Percentiles rank a stretch among this genome's conserved stretches.
phyloP scores from a whole-genome alignment of 176 grass and related monocot genomes.

The Hyparrhenia diplandra region DNA sequence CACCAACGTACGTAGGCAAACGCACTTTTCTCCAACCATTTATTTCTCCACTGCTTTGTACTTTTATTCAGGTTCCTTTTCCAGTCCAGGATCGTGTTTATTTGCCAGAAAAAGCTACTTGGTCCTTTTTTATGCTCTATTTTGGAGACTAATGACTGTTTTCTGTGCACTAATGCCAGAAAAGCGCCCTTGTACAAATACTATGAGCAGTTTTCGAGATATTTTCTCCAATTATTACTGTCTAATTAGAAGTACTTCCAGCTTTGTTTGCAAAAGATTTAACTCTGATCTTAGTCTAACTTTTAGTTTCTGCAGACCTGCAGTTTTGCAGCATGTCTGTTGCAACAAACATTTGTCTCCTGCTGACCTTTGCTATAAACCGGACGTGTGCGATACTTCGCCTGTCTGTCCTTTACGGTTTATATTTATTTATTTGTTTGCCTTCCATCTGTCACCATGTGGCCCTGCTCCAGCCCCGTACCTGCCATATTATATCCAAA shows the following conservation, averaged over 20 bases:
- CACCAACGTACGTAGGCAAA: constrained; percentile 28
- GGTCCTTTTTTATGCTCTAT: too few species aligned
- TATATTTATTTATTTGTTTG: background rate
- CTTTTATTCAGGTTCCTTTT: background rate
- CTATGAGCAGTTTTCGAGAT: background rate
- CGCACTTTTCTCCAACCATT: background rate
- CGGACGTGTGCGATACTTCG: background rate
- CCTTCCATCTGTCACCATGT: constrained; percentile 5
- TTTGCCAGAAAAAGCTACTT: background rate
- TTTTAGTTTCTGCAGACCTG: background rate
- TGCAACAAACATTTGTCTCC: background rate
- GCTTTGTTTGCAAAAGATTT: too few species aligned
- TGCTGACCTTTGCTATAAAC: background rate
- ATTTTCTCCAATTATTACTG: background rate
- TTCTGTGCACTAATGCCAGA: background rate
- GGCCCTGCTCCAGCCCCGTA: background rate
- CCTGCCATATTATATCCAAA: background rate
- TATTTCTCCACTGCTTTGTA: background rate
- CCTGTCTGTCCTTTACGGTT: background rate
- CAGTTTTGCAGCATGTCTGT: background rate
- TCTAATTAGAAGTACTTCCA: background rate
- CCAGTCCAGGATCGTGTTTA: background rate
- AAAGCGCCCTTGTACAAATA: too few species aligned
- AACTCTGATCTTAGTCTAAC: background rate
- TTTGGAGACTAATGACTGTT: too few species aligned